Conservation (phyloP, 2,329 filamentous ascomycete genomes). For the Hymenoscyphus albidus region DNA sequence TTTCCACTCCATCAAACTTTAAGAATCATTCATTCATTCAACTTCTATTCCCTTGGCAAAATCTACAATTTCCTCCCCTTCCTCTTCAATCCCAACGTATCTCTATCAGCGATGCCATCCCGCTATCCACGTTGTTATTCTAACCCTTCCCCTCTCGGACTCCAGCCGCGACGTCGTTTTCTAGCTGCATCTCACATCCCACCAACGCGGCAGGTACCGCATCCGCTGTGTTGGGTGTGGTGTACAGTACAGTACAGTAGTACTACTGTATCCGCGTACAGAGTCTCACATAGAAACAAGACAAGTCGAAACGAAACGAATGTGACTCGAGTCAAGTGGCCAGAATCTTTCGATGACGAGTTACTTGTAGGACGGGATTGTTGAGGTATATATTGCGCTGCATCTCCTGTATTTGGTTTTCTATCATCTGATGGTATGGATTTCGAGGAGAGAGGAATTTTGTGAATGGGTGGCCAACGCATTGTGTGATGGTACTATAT, state of each 20-base stretch:
- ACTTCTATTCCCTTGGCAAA: neutral
- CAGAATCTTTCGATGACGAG: neutral
- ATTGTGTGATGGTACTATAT: neutral
- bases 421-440: neutral
- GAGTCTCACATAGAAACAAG: neutral
- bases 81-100: neutral
- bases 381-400: neutral
- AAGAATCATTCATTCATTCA: no score
- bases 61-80: neutral
- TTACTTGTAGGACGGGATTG: neutral
- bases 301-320: neutral
- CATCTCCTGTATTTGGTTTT: neutral
- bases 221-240: neutral
- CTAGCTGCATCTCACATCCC: neutral
- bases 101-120: neutral
- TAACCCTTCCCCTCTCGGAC: neutral
- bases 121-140: neutral
- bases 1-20: neutral
- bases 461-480: neutral
- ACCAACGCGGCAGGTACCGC: neutral
- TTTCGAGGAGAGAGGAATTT: neutral
- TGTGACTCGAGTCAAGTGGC: neutral
- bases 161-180: neutral
- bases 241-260: neutral
- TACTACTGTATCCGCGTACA: neutral